These are phyloP conservation scores for Chrysoporthe deuterocubensis DNA, from an alignment of 2,329 filamentous ascomycete genomes.

Conservation along the genomic window DNA sequence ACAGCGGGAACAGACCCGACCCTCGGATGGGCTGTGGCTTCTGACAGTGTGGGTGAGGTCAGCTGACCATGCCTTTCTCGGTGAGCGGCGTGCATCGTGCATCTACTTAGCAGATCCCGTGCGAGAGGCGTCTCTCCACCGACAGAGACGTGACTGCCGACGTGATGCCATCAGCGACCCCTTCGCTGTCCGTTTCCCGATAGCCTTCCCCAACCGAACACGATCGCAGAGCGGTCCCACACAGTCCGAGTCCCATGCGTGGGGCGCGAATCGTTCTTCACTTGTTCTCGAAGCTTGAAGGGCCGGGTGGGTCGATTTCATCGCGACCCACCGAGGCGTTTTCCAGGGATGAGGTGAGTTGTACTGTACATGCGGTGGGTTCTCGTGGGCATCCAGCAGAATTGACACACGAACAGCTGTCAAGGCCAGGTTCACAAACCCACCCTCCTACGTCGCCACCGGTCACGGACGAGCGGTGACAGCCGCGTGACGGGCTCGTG, in stretches of 20 bases:
- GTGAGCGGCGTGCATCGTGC: not conserved
- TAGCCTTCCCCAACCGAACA: slow-evolving; percentile 11
- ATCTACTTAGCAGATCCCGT: not conserved
- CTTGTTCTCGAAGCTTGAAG: slow-evolving; percentile 29
- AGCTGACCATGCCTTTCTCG: slow-evolving; percentile 4
- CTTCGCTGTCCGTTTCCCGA: not conserved
- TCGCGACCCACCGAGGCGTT: not conserved
- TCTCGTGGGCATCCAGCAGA: not conserved
- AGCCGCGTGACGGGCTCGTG: slow-evolving; percentile 23
- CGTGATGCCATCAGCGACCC: slow-evolving; percentile 8
- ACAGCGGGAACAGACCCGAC: not conserved
- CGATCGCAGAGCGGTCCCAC: slow-evolving; percentile 25
- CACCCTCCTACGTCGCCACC: slow-evolving; percentile 9
- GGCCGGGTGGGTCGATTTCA: slow-evolving; percentile 12
- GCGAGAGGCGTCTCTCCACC: slow-evolving; percentile 11
- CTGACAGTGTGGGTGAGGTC: slow-evolving; percentile 9
- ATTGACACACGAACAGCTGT: slow-evolving; percentile 27
- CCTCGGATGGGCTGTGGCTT: not conserved
- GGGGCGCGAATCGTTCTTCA: slow-evolving; percentile 25
- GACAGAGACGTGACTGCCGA: not conserved
- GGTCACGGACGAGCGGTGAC: slow-evolving; percentile 25
- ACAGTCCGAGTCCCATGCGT: slow-evolving; percentile 23
- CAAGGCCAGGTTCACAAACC: slow-evolving; percentile 21
- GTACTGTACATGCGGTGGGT: slow-evolving; percentile 7
- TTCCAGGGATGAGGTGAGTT: not conserved